A percentile compares a stretch with the other conserved stretches of the same genome.
These are phyloP conservation scores for Agroathelia rolfsii DNA, from an alignment of 1,284 basidiomycete genomes.

Conservation along the genomic window DNA sequence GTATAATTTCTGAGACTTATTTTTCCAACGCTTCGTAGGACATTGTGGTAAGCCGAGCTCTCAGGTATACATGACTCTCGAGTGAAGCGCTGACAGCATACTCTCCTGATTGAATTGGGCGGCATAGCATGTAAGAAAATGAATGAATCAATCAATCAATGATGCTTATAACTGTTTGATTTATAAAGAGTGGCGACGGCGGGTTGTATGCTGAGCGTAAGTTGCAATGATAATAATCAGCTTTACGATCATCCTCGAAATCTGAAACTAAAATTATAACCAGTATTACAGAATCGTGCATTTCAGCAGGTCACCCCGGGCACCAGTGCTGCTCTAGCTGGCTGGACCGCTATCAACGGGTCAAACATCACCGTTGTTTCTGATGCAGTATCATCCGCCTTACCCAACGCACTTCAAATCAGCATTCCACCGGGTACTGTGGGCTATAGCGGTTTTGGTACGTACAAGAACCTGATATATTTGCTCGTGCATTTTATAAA, in stretches of 20 bases:
- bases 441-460: slow-evolving; percentile 13
- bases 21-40: slow-evolving; percentile 30
- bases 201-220: slow-evolving; percentile 15
- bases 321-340: not conserved
- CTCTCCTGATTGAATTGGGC: too few relatives aligned
- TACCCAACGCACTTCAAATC: slow-evolving; percentile 13
- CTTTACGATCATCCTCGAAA: not conserved
- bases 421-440: slow-evolving; percentile 8
- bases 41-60: slow-evolving; percentile 35
- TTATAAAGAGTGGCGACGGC: slow-evolving; percentile 9
- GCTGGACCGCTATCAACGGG: slow-evolving; percentile 10
- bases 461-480: too few relatives aligned
- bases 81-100: slow-evolving; percentile 3
- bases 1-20: slow-evolving; percentile 2
- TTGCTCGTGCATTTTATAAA: too few relatives aligned
- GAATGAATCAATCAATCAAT: not conserved
- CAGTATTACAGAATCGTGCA: slow-evolving; percentile 13
- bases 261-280: not conserved
- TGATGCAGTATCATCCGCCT: slow-evolving; percentile 9
- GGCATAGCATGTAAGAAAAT: slow-evolving; percentile 31
- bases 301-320: slow-evolving; percentile 14
- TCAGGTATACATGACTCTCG: slow-evolving; percentile 1
- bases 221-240: too few relatives aligned
- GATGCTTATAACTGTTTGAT: not conserved
- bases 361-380: slow-evolving; percentile 9